phyloP scores from a whole-genome alignment of 2,329 filamentous ascomycete genomes.

The Cordyceps sp. region DNA sequence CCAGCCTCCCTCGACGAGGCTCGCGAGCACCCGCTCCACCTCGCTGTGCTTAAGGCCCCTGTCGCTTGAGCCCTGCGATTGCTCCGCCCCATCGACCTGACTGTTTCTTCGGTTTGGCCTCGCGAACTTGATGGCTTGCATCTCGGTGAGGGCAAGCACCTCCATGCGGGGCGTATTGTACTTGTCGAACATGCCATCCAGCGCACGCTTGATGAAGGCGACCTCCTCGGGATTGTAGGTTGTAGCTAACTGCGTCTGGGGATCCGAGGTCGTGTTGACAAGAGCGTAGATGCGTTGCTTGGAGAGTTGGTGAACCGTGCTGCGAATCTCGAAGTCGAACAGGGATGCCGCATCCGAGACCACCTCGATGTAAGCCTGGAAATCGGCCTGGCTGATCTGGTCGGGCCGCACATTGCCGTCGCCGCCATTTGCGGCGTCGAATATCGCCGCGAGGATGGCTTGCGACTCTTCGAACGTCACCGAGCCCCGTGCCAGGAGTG shows the following conservation, averaged over 20 bases:
- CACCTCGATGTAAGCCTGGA: slow-evolving; percentile 51
- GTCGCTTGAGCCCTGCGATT: slow-evolving; percentile 21
- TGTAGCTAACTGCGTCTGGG: slow-evolving; percentile 75
- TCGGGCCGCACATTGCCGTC: slow-evolving; percentile 29
- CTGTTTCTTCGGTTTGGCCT: slow-evolving; percentile 26
- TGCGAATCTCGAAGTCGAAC: slow-evolving; percentile 80
- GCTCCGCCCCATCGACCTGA: slow-evolving; percentile 10
- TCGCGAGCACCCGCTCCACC: slow-evolving; percentile 54
- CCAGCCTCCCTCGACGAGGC: slow-evolving; percentile 68
- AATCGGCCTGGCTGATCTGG: slow-evolving; percentile 50
- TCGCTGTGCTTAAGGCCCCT: slow-evolving; percentile 57
- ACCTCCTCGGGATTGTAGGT: slow-evolving; percentile 70
- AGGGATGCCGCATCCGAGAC: slow-evolving; percentile 58
- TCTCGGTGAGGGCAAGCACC: slow-evolving; percentile 63
- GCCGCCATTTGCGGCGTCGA: slow-evolving; percentile 32
- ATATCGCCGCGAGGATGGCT: slow-evolving; percentile 60
- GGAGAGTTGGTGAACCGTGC: slow-evolving; percentile 48
- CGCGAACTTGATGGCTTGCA: slow-evolving; percentile 60
- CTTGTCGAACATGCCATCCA: slow-evolving; percentile 84
- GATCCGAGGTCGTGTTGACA: slow-evolving; percentile 76
- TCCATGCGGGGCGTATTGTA: slow-evolving; percentile 71
- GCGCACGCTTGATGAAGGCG: slow-evolving; percentile 68
- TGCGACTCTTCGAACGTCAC: slow-evolving; percentile 62
- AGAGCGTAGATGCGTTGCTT: slow-evolving; percentile 61
- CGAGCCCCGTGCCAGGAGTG: slow-evolving; percentile 61